Evolutionary conservation across 805 yeast genomes (phyloP), one percentile per base, ranked within the genome.

Genomic region (Candida berthetii): DNA sequence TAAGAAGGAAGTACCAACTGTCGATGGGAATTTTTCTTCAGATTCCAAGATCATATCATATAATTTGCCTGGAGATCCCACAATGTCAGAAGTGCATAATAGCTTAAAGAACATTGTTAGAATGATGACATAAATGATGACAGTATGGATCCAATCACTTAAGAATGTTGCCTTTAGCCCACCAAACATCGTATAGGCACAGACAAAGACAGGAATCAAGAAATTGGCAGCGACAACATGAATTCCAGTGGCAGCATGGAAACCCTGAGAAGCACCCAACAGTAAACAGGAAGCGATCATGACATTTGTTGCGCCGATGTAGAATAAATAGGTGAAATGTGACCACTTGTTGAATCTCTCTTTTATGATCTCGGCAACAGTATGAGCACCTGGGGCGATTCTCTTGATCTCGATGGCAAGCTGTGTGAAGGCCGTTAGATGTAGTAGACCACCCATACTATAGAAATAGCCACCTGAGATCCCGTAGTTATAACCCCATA

Each of bases 61-160:
- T 14, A 88, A 84, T 15, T 67, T 70, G 16, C 77, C 81, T 5
- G 96, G 95, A 3, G 91, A 82, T 1, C 96, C 96, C 41, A 88
- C 65, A 17, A 60, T 55, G 35, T 69, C 71, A 42, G 75, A 69
- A 16, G 82, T 74, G 3, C 90, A 86, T 57, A 72, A 87, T 1
- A 85, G 72, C 33, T 79, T 74, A 64, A 88, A 85, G 7, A 84
- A 81, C 60, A 87, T 85, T 10, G 82, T 67, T 60, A 88, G 62
- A 48, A 86, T 78, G 51, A 88, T 80, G 37, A 82, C 79, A 42
- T 83, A 70, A 52, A 71, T 61, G 40, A 71, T 65, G 22, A 69
- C 68, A 1, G 73, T 68, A 53, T 71, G 75, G 27, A 66, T 63
- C 66, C 70, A 71, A 48, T 72, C 77, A 4, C 76, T 66, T 22